Percentiles rank a stretch among this genome's conserved stretches.
These are phyloP conservation scores for Populus pruinosa DNA, from an alignment of 345 rosid species.

Conservation along the genomic window DNA sequence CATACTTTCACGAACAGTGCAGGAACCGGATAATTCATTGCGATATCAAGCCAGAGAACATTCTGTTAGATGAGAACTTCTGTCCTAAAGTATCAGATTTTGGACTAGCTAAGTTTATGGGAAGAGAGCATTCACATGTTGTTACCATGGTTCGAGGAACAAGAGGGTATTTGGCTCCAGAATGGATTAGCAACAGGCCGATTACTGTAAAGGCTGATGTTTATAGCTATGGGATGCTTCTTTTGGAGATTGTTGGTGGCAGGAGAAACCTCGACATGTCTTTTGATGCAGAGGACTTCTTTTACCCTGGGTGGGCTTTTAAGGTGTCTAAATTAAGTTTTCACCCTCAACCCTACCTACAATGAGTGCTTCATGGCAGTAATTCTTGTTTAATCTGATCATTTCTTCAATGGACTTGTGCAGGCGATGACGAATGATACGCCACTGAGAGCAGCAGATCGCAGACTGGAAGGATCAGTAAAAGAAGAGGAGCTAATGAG, in stretches of 20 bases:
- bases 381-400: background rate
- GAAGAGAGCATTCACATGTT: constrained; percentile 36
- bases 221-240: constrained; percentile 34
- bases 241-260: constrained; percentile 31
- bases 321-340: constrained; percentile 39
- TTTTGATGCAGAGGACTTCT: constrained; percentile 41
- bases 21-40: constrained; percentile 32
- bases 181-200: constrained; percentile 32
- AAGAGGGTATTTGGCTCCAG: constrained; percentile 31
- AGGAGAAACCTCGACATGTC: constrained; percentile 34
- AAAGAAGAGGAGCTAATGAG: constrained; percentile 28
- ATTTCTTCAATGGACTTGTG: background rate
- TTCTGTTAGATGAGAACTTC: constrained; percentile 26
- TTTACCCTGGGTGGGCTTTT: constrained; percentile 82
- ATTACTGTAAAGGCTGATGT: constrained; percentile 35
- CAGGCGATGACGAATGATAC: constrained; percentile 21
- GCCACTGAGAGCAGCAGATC: constrained; percentile 25
- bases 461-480: constrained; percentile 16
- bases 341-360: background rate
- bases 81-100: constrained; percentile 31
- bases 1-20: constrained; percentile 35
- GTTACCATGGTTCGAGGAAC: constrained; percentile 35
- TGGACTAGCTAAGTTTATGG: constrained; percentile 32
- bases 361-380: background rate
- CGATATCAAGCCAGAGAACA: constrained; percentile 32